These are phyloP conservation scores for Tuber indicum DNA, from an alignment of 495 filamentous ascomycete species.

Conservation along the genomic window DNA sequence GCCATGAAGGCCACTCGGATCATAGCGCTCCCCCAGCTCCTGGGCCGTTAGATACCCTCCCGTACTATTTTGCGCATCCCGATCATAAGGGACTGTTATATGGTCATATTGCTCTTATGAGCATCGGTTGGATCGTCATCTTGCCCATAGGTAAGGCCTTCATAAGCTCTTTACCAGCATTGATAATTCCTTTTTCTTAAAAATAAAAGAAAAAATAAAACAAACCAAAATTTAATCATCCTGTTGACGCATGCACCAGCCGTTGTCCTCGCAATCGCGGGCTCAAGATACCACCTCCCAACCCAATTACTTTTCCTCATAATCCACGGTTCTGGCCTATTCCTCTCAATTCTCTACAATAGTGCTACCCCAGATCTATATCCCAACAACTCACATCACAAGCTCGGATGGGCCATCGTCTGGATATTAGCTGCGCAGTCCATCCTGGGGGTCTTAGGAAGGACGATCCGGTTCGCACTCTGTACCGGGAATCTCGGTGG, in stretches of 20 bases:
- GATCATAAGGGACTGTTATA: slow-evolving; percentile 63
- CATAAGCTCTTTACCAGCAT: not conserved
- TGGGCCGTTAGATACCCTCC: slow-evolving; percentile 41
- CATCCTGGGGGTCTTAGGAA: slow-evolving; percentile 58
- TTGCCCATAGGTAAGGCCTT: slow-evolving; percentile 66
- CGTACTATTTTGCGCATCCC: slow-evolving; percentile 70
- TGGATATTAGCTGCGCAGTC: slow-evolving; percentile 64
- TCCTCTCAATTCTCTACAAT: slow-evolving; percentile 73
- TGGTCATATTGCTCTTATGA: slow-evolving; percentile 74
- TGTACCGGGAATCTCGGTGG: slow-evolving; percentile 1
- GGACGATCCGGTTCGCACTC: slow-evolving; percentile 41
- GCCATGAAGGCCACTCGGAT: slow-evolving; percentile 19
- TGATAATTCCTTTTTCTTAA: not conserved
- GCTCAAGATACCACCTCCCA: slow-evolving; percentile 66
- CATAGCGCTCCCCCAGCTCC: slow-evolving; percentile 10
- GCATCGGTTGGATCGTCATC: slow-evolving; percentile 72
- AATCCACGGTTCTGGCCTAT: slow-evolving; percentile 62
- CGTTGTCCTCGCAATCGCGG: slow-evolving; percentile 76
- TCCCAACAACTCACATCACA: slow-evolving; percentile 78
- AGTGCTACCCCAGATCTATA: slow-evolving; percentile 80
- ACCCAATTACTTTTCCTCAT: slow-evolving; percentile 70
- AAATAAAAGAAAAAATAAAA: not conserved
- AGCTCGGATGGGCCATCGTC: slow-evolving; percentile 79
- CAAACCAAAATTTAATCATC: slow-evolving; percentile 46
- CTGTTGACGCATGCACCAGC: slow-evolving; percentile 65